Percentiles rank a stretch among this genome's conserved stretches.
Conservation (phyloP, 306 rosid species). For the Rosa rugosa region DNA sequence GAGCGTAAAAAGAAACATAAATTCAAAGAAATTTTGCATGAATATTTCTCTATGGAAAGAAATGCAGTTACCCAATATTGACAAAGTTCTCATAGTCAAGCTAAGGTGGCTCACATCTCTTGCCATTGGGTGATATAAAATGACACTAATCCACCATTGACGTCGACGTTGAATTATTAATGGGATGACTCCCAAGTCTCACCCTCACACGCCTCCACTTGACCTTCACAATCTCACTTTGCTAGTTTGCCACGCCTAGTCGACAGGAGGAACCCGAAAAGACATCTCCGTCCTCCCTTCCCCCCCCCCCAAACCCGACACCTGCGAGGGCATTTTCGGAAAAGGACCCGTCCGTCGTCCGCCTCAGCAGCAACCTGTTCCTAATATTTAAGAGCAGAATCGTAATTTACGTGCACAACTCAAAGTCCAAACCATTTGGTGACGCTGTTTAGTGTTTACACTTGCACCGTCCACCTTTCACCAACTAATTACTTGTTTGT, state of each 20-base stretch:
- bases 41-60: no score
- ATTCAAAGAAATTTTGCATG: no score
- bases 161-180: conserved; percentile 13
- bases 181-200: conserved; percentile 9
- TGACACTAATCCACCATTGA: conserved; percentile 7
- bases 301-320: background rate
- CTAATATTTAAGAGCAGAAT: background rate
- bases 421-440: conserved; percentile 1
- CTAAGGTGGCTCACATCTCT: background rate
- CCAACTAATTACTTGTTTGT: conserved; percentile 4
- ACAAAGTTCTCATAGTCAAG: background rate
- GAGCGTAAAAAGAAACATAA: no score
- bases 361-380: background rate
- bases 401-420: conserved; percentile 27
- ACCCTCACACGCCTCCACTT: conserved; percentile 13
- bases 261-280: background rate
- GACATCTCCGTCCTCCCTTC: conserved; percentile 7
- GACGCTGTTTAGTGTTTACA: conserved; percentile 10
- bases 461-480: conserved; percentile 14
- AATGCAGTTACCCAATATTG: background rate
- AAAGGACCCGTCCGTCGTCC: background rate
- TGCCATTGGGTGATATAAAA: conserved; percentile 8
- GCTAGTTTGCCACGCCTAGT: background rate
- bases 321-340: conserved; percentile 5
- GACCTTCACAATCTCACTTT: background rate